Conservation (phyloP, 2,329 filamentous ascomycete genomes). For the Aspergillus transmontanensis region DNA sequence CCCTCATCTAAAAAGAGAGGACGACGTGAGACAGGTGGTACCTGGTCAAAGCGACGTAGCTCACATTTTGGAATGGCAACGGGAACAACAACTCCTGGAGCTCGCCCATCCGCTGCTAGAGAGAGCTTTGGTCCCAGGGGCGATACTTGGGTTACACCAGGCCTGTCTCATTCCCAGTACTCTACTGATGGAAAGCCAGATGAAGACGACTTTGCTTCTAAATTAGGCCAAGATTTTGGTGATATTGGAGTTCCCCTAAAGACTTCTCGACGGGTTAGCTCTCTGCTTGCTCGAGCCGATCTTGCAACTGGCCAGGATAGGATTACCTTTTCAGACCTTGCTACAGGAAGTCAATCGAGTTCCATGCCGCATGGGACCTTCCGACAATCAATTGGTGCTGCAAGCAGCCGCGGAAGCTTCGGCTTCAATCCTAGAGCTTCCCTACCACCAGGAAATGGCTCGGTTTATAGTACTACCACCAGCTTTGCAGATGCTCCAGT, state of each 20-base stretch:
- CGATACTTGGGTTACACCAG: constrained; percentile 46
- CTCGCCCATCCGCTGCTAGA: constrained; percentile 65
- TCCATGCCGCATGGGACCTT: constrained; percentile 48
- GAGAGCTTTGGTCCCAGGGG: constrained; percentile 71
- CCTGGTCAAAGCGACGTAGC: constrained; percentile 68
- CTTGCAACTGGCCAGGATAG: constrained; percentile 82
- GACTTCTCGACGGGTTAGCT: constrained; percentile 82
- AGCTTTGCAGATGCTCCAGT: constrained; percentile 70
- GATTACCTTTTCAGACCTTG: constrained; percentile 74
- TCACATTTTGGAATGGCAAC: constrained; percentile 66
- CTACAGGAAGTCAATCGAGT: constrained; percentile 47
- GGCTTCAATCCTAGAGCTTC: constrained; percentile 57
- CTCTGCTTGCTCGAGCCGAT: constrained; percentile 83
- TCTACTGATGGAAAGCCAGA: constrained; percentile 58
- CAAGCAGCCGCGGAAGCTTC: constrained; percentile 66
- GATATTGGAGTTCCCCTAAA: constrained; percentile 58
- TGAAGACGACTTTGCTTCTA: constrained; percentile 65
- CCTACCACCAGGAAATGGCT: constrained; percentile 53
- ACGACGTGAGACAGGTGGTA: constrained; percentile 60
- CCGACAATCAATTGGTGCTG: constrained; percentile 73
- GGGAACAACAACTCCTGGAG: constrained; percentile 73
- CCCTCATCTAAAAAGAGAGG: constrained; percentile 44
- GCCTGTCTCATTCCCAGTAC: constrained; percentile 41
- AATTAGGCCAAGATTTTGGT: constrained; percentile 69
- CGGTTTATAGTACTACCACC: constrained; percentile 53